Evolutionary conservation across 192 early-diverging fungal genomes (phyloP).

Genomic region (Coemansia sp.): DNA sequence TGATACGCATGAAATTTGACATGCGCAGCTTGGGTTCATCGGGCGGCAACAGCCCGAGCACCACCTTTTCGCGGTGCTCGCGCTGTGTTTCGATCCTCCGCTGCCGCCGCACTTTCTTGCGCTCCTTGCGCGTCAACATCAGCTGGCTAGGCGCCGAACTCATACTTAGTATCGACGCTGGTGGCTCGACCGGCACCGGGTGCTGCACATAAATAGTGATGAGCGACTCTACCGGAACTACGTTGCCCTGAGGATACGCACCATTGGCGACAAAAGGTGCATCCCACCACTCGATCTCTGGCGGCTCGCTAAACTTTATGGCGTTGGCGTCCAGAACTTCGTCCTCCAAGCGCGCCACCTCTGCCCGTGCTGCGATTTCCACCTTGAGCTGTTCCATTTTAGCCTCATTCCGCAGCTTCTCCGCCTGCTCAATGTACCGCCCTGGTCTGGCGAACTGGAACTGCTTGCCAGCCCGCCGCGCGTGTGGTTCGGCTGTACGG

Average conservation of each 20-base stretch:
- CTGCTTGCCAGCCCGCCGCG: slow-evolving; percentile 39
- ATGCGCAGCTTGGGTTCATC: slow-evolving; percentile 91
- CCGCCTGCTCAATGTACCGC: slow-evolving; percentile 78
- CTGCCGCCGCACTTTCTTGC: slow-evolving; percentile 92
- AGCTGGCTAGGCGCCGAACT: slow-evolving; percentile 28
- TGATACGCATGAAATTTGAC: slow-evolving; percentile 91
- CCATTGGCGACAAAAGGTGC: slow-evolving; percentile 71
- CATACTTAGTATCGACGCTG: slow-evolving; percentile 18
- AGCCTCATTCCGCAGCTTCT: slow-evolving; percentile 75
- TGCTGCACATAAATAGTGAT: slow-evolving; percentile 41
- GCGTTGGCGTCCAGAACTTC: slow-evolving; percentile 31
- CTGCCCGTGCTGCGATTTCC: slow-evolving; percentile 34
- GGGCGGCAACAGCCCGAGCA: slow-evolving; percentile 87
- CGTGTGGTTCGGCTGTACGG: slow-evolving; percentile 41
- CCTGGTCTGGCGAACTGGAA: slow-evolving; percentile 85
- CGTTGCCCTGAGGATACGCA: slow-evolving; percentile 64
- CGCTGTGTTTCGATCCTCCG: slow-evolving; percentile 77
- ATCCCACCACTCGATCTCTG: slow-evolving; percentile 98
- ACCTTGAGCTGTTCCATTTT: slow-evolving; percentile 52
- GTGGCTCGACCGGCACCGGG: slow-evolving; percentile 36
- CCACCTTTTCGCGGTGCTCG: slow-evolving; percentile 94
- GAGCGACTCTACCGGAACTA: slow-evolving; percentile 58
- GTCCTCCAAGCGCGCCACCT: slow-evolving; percentile 30
- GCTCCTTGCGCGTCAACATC: slow-evolving; percentile 63
- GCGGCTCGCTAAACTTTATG: slow-evolving; percentile 67